These are phyloP conservation scores for Talaromyces sp. DNA, from an alignment of 2,329 filamentous ascomycete genomes.

Conservation along the genomic window DNA sequence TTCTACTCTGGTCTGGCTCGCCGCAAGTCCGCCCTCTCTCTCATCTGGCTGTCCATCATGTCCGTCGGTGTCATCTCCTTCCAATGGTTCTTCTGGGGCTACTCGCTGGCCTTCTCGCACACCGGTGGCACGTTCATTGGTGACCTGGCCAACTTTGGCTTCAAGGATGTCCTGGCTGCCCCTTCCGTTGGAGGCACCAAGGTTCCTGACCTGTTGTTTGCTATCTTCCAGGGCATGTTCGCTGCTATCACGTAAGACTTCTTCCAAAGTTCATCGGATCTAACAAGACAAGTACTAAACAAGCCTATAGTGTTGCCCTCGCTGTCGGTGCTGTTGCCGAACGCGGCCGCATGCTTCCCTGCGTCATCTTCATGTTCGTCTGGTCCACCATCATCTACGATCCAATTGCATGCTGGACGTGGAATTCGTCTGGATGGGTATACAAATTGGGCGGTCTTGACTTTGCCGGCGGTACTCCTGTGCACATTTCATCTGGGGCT, in stretches of 20 bases:
- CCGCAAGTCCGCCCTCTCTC: constrained; percentile 79
- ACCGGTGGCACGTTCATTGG: constrained; percentile 71
- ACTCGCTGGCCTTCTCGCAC: constrained; percentile 77
- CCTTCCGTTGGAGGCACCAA: constrained; percentile 69
- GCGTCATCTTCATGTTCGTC: constrained; percentile 87
- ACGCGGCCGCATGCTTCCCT: constrained; percentile 80
- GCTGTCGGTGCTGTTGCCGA: constrained; percentile 82
- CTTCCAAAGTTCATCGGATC: not conserved
- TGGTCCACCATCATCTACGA: constrained; percentile 91
- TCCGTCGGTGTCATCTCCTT: constrained; percentile 74
- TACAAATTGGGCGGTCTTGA: constrained; percentile 76
- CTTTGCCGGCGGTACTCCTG: constrained; percentile 85
- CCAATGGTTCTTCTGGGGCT: constrained; percentile 97
- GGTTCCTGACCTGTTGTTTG: constrained; percentile 80
- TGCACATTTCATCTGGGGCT: constrained; percentile 79
- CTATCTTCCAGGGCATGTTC: constrained; percentile 60
- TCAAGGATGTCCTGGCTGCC: constrained; percentile 67
- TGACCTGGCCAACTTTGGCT: constrained; percentile 72
- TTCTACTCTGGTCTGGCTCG: constrained; percentile 90
- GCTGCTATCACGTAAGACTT: constrained; percentile 72
- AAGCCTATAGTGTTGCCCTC: constrained; percentile 62
- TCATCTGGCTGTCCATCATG: constrained; percentile 83
- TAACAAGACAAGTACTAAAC: not conserved
- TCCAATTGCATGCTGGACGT: constrained; percentile 91
- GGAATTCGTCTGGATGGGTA: constrained; percentile 80